A percentile compares a stretch with the other conserved stretches of the same genome.
Conservation (phyloP, 2,329 filamentous ascomycete species). For the Colletotrichum destructivum region DNA sequence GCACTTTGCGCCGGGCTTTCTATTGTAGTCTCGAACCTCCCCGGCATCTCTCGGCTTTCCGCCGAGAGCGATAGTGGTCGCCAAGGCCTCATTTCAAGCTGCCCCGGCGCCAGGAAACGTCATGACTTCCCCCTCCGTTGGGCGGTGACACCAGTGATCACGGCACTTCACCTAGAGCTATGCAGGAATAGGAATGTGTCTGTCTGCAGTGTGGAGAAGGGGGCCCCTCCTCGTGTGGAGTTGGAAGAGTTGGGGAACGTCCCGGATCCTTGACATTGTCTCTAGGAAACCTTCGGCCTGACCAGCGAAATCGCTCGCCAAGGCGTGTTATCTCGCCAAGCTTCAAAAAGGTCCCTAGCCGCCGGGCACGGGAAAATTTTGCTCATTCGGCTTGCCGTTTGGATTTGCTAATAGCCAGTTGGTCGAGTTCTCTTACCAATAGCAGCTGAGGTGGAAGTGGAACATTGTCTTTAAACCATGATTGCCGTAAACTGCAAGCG, state of each 20-base stretch:
- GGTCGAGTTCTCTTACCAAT: neutral
- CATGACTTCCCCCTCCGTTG: constrained; percentile 3
- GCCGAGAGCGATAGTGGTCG: neutral
- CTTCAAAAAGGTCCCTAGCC: neutral
- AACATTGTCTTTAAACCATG: too few species aligned
- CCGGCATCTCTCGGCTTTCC: neutral
- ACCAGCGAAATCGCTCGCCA: constrained; percentile 27
- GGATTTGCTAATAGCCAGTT: neutral
- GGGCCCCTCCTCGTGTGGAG: constrained; percentile 33
- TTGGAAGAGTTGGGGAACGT: neutral
- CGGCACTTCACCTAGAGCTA: constrained; percentile 22
- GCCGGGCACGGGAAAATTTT: neutral
- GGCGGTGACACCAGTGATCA: neutral
- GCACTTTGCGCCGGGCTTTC: neutral
- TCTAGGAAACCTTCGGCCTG: constrained; percentile 1
- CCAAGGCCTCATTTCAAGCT: constrained; percentile 25
- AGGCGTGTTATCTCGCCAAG: constrained; percentile 40
- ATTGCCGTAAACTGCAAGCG: too few species aligned
- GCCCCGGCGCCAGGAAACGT: constrained; percentile 4
- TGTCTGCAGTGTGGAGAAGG: constrained; percentile 26
- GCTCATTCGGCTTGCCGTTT: neutral
- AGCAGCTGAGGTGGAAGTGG: too few species aligned
- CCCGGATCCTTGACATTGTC: neutral
- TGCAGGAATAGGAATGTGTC: constrained; percentile 37
- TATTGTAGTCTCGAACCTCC: neutral